Conservation (phyloP, 106 monocot species). For the Alisma plantagoaquatica region DNA sequence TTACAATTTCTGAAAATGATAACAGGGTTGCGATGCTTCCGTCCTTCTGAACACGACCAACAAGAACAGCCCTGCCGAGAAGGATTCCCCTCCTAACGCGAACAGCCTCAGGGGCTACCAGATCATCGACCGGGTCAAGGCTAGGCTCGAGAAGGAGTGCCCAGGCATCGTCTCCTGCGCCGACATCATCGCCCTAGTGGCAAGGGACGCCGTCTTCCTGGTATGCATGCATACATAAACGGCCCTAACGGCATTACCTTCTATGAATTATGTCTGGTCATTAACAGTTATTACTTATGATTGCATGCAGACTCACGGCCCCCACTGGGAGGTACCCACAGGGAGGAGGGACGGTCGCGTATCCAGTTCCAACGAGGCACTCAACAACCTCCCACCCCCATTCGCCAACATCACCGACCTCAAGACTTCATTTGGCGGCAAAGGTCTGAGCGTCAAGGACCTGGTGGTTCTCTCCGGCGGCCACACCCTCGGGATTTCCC, state of each 20-base stretch:
- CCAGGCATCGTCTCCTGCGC: slow-evolving; percentile 53
- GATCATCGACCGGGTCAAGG: slow-evolving; percentile 34
- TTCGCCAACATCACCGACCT: slow-evolving; percentile 1
- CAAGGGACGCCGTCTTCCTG: slow-evolving; percentile 37
- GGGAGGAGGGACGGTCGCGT: slow-evolving; percentile 11
- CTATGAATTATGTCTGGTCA: background rate
- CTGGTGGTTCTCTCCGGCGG: slow-evolving; percentile 8
- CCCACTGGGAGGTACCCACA: slow-evolving; percentile 2
- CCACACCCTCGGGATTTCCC: slow-evolving; percentile 2
- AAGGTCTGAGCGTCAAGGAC: slow-evolving; percentile 5
- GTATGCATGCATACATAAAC: slow-evolving; percentile 9
- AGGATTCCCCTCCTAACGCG: slow-evolving; percentile 28
- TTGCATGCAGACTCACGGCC: slow-evolving; percentile 5
- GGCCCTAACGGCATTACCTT: background rate
- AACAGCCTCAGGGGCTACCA: slow-evolving; percentile 30
- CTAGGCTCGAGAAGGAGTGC: slow-evolving; percentile 28
- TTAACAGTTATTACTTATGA: background rate
- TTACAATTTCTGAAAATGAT: too few species aligned
- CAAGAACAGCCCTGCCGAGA: slow-evolving; percentile 29
- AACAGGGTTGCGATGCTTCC: slow-evolving; percentile 63
- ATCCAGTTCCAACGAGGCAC: background rate
- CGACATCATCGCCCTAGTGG: slow-evolving; percentile 41
- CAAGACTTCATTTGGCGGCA: background rate
- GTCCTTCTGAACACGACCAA: slow-evolving; percentile 33
- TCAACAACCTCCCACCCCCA: background rate